These are phyloP conservation scores for Cunninghamia lanceolata DNA, from an alignment of 75 land plant species.

Conservation along the genomic window DNA sequence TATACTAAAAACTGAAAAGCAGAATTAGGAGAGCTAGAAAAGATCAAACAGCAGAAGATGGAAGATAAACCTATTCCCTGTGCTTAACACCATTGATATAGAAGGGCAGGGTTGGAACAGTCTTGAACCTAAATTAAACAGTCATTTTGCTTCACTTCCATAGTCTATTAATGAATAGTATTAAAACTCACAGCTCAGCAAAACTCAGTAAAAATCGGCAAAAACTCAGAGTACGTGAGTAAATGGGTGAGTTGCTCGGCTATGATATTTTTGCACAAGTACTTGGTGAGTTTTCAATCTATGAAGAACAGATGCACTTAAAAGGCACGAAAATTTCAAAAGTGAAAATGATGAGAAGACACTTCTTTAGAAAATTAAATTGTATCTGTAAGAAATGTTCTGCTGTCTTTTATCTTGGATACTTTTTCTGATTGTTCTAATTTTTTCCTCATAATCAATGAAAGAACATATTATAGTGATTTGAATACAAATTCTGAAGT, in stretches of 20 bases:
- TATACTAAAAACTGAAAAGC: neutral
- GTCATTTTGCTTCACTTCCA: neutral
- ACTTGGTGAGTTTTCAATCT: no score
- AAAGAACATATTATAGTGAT: neutral
- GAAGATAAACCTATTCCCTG: neutral
- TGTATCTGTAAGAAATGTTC: neutral
- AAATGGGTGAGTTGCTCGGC: no score
- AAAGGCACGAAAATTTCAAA: neutral
- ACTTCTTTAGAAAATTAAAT: constrained; percentile 1
- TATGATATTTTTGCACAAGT: no score
- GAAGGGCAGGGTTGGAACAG: neutral
- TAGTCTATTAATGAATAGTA: neutral
- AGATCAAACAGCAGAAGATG: neutral
- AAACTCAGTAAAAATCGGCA: neutral
- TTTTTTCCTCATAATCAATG: neutral
- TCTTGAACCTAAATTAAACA: neutral
- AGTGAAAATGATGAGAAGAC: neutral
- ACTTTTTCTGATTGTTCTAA: neutral
- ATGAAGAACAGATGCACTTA: neutral
- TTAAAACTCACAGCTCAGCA: neutral
- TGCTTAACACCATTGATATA: neutral
- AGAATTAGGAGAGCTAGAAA: neutral
- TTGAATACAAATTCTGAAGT: neutral
- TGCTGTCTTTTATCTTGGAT: neutral
- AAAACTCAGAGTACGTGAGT: neutral